Evolutionary conservation across 306 rosid genomes (phyloP), one percentile per base, ranked within the genome.

Genomic region (Astragalus membranaceus): DNA sequence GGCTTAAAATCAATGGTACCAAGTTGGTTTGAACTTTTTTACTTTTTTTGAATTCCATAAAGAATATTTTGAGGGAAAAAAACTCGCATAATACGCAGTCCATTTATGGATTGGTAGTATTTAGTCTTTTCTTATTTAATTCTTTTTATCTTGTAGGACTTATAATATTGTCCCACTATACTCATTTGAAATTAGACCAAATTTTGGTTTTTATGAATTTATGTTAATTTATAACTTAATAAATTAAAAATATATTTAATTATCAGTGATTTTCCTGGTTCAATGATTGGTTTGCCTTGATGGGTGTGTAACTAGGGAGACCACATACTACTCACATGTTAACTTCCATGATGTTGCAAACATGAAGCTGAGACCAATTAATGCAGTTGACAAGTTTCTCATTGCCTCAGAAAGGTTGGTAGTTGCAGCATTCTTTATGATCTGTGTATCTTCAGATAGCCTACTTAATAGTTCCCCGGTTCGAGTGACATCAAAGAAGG

Each of bases 391-490:
- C 46, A 90, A 54, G 74, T 86, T 88, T 78, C 90, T 67, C 37
- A 90, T 67, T 62, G 96, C 96, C 75, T 90, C 96, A 3, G 92
- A 90, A 43, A 90, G 96, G 85, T 86, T 88, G 83, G 92, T 86
- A 70, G 96, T 90, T 75, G 95, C 96, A 46, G 96, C 96, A 71
- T 78, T 90, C 80, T 88, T 90, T 56, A 88, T 88, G 75, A 90
- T 88, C 78, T 88, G 92, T 30, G 96, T 90, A 73, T 90, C 96
- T 77, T 90, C 95, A 56, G 95, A 90, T 37, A 90, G 79, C 85
- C 96, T 90, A 65, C 96, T 90, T 20, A 90, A 81, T 51, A 90
- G 95, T 70, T 90, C 96, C 50, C 96, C 95, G 7, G 95, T 90
- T 61, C 87, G 85, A 51, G 96, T 90, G 57, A 90, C 85, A 81